Evolutionary conservation across 768 basidiomycete species (phyloP), one percentile per base, ranked within the genome.

Genomic region (Pulveroboletus sp.): DNA sequence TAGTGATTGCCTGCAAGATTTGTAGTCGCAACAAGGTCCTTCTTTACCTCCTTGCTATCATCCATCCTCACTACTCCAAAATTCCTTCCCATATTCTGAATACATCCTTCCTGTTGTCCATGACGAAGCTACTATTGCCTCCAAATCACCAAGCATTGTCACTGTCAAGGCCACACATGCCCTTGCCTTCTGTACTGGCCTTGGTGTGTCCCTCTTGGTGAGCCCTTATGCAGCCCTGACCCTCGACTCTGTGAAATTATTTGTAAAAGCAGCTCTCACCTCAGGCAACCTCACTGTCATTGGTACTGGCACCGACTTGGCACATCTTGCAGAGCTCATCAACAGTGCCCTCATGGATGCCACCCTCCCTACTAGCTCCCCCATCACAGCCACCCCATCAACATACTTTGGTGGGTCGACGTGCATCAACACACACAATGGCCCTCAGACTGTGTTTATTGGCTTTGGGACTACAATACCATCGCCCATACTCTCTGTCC

Each of bases 171-270:
- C 85, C 34, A 93, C 93, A 5, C 95, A 98, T 67, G 69, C 79
- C 37, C 75, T 94, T 49, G 94, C 95, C 37, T 99, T 98, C 88
- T 92, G 94, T 62, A 77, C 75, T 37, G 95, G 95, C 14, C 92
- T 98, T 60, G 95, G 95, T 59, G 79, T 87, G 57, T 87, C 94
- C 20, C 80, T 97, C 51, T 92, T 90, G 70, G 87, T 92, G 17
- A 74, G 85, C n/a, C 73, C 81, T 13, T 82, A 89, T 63, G 72
- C 72, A 51, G 71, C 77, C 56, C 68, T 90, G 59, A 78, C 82
- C 40, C 75, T 78, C 19, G 78, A 77, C 12, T 86, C 91, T 56
- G 78, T 95, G 60, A 83, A 85, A 63, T 70, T 78, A 3, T 94
- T 80, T 60, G 92, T 92, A 53, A 67, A 78, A 27, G 68, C 80